phyloP scores from a whole-genome alignment of 2,329 filamentous ascomycete genomes.

The Fusarium sp. region DNA sequence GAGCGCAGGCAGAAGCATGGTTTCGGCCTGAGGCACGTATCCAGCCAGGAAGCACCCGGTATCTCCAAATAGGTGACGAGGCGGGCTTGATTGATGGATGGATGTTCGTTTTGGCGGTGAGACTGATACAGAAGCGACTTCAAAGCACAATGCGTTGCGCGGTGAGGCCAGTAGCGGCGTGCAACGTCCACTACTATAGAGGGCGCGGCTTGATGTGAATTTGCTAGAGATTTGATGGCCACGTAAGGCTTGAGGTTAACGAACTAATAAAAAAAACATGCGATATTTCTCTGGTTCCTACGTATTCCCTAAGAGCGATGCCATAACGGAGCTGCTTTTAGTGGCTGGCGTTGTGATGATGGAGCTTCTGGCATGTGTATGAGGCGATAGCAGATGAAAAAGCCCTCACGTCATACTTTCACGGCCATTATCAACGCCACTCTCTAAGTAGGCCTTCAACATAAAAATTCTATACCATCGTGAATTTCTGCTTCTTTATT shows the following conservation, averaged over 20 bases:
- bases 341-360: slow-evolving; percentile 21
- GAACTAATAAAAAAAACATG: not conserved
- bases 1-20: slow-evolving; percentile 2
- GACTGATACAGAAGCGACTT: not conserved
- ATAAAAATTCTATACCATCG: not conserved
- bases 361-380: slow-evolving; percentile 1
- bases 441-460: not conserved
- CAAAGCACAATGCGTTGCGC: not conserved
- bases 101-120: slow-evolving; percentile 6
- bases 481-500: not conserved
- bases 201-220: not conserved
- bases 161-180: slow-evolving; percentile 5
- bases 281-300: not conserved
- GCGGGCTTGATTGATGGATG: not conserved
- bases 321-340: slow-evolving; percentile 10
- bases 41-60: not conserved
- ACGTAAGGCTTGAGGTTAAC: slow-evolving; percentile 22
- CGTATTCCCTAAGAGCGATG: not conserved
- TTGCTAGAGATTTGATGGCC: slow-evolving; percentile 12
- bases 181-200: slow-evolving; percentile 4
- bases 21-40: slow-evolving; percentile 17
- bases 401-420: slow-evolving; percentile 41
- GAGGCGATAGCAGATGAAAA: slow-evolving; percentile 15
- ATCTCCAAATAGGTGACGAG: not conserved
- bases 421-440: slow-evolving; percentile 19